Evolutionary conservation across 148 eudicot genomes (phyloP).

Genomic region (Silene uniflora): DNA sequence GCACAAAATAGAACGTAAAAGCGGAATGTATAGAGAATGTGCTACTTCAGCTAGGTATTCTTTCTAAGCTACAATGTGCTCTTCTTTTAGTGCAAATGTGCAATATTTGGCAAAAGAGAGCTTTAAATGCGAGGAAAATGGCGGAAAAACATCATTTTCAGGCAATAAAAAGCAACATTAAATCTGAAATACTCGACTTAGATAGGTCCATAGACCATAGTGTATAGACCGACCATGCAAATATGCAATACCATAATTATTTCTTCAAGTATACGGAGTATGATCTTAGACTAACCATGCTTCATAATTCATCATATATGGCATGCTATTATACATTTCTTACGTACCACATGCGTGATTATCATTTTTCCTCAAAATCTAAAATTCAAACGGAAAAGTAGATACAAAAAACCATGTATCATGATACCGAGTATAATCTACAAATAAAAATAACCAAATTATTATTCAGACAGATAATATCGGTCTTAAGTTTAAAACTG

Average conservation of each 20-base stretch:
- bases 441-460: too few species aligned
- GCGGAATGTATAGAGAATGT: too few species aligned
- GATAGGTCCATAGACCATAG: constrained; percentile 21
- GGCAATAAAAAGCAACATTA: constrained; percentile 14
- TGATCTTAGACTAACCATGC: constrained; percentile 9
- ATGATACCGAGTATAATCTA: too few species aligned
- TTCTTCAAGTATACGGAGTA: too few species aligned
- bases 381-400: not conserved
- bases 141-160: constrained; percentile 20
- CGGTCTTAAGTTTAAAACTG: too few species aligned
- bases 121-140: constrained; percentile 10
- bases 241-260: not conserved
- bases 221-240: too few species aligned
- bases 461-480: too few species aligned
- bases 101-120: too few species aligned
- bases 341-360: constrained; percentile 28
- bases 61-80: not conserved
- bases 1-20: too few species aligned
- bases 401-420: not conserved
- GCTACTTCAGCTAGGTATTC: too few species aligned
- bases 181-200: not conserved
- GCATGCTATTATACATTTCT: constrained; percentile 20
- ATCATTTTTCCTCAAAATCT: not conserved
- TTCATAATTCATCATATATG: constrained; percentile 5
- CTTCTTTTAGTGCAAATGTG: constrained; percentile 6